Conservation (phyloP, 306 rosid genomes). For the Cicer judaicum region DNA sequence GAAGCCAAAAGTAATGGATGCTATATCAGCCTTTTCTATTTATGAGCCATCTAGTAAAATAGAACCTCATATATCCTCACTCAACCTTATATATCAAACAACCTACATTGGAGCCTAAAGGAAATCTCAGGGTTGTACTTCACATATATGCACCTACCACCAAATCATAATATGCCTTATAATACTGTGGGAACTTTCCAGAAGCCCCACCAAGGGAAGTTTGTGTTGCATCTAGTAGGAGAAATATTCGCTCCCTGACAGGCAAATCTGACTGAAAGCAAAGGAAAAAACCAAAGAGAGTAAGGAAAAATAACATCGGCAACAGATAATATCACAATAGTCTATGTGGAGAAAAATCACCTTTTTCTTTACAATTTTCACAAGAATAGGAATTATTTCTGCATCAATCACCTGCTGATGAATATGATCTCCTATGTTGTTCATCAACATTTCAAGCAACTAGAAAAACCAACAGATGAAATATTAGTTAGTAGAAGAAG, state of each 20-base stretch:
- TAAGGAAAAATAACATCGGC: constrained; percentile 24
- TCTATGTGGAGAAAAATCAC: constrained; percentile 49
- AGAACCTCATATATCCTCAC: not conserved
- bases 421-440: constrained; percentile 81
- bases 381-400: constrained; percentile 78
- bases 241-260: constrained; percentile 85
- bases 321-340: not conserved
- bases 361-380: constrained; percentile 97
- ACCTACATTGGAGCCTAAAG: constrained; percentile 21
- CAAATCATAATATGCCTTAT: constrained; percentile 82
- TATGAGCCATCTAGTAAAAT: constrained; percentile 9
- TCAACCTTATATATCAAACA: constrained; percentile 17
- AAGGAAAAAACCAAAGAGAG: constrained; percentile 28
- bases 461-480: constrained; percentile 53
- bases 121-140: constrained; percentile 7
- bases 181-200: constrained; percentile 93
- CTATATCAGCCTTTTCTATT: constrained; percentile 25
- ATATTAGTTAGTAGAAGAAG: constrained; percentile 30
- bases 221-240: constrained; percentile 94
- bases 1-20: not conserved
- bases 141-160: constrained; percentile 71
- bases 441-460: constrained; percentile 97
- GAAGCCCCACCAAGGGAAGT: constrained; percentile 97
- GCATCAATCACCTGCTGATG: constrained; percentile 81
- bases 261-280: constrained; percentile 80